Base-by-base conservation (phyloP, 1,139 yeast species). In the Geotrichum carabidarum region DNA sequence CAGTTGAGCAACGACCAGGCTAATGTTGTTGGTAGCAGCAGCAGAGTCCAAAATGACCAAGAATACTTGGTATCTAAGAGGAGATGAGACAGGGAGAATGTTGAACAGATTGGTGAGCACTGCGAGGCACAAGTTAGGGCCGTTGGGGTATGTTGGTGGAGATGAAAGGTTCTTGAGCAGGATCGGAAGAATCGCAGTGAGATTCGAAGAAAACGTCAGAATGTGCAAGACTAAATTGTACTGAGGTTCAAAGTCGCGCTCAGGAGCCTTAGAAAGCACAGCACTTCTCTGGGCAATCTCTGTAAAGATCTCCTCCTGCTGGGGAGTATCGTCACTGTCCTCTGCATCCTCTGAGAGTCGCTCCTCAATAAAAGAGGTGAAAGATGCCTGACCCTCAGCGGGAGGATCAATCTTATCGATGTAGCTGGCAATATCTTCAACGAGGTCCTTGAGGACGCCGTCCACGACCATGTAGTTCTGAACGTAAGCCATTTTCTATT, bases 41-140 rank as follows among this genome's bases (percentile, higher is more conserved):
- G 76, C 70, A 43, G 71, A 63, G 27, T 69, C 65, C 44, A 75
- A 57, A 38, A 75, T 66, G 41, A 68, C 59, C 55, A 50, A 50
- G 60, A 75, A 69, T 6, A 74, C 73, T 27, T 59, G 60, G 45
- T 65, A 62, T 51, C 73, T 65, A 40, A 63, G 59, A 9, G 68
- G 62, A 37, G 72, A 67, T 38, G 59, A 55, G 15, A 62, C 58
- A 18, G 72, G 68, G 42, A 74, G 62, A 36, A 73, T 66, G 62
- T 74, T 75, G 68, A 75, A 75, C 43, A 74, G 64, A 58, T 73
- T 73, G 49, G 74, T 65, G 48, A 74, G 61, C 15, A 74, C 71
- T 2, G 72, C 67, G 52, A 72, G 62, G 18, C 65, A 65, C 46
- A 69, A 67, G 49, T 66, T 60, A 44, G 71, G 63, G 51, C 66